These are phyloP conservation scores for Magnolia kwangsiensis DNA, from an alignment of 164 flowering plant species.

Conservation along the genomic window DNA sequence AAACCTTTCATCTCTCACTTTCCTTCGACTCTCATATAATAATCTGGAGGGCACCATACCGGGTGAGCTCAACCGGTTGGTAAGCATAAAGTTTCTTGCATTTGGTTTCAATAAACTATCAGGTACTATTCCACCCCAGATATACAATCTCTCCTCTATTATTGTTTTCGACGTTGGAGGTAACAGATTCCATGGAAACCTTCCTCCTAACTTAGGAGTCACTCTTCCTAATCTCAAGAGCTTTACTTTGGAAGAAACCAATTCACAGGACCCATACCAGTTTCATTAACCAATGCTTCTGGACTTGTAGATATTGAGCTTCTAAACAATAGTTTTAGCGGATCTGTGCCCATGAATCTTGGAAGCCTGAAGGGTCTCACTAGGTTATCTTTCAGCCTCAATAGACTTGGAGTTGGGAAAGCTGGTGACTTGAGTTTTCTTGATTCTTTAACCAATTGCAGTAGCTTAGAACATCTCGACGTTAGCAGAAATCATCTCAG, in stretches of 20 bases:
- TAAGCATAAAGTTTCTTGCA: background rate
- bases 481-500: slow-evolving; percentile 19
- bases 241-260: slow-evolving; percentile 26
- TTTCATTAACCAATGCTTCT: slow-evolving; percentile 40
- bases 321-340: slow-evolving; percentile 21
- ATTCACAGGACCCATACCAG: slow-evolving; percentile 44
- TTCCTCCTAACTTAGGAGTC: slow-evolving; percentile 14
- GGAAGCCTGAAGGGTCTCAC: background rate
- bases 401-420: slow-evolving; percentile 1
- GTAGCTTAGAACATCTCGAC: slow-evolving; percentile 12
- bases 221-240: slow-evolving; percentile 30
- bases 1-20: background rate
- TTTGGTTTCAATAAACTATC: background rate
- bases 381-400: background rate
- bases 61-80: background rate
- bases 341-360: slow-evolving; percentile 5
- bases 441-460: slow-evolving; percentile 26
- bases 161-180: background rate
- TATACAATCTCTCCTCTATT: background rate
- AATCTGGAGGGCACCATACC: background rate
- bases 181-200: slow-evolving; percentile 25
- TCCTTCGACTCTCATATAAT: background rate
- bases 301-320: slow-evolving; percentile 23
- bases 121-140: background rate
- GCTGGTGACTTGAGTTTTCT: slow-evolving; percentile 29